phyloP scores from a whole-genome alignment of 352 stramenopile species.

The Globisporangium canariense region DNA sequence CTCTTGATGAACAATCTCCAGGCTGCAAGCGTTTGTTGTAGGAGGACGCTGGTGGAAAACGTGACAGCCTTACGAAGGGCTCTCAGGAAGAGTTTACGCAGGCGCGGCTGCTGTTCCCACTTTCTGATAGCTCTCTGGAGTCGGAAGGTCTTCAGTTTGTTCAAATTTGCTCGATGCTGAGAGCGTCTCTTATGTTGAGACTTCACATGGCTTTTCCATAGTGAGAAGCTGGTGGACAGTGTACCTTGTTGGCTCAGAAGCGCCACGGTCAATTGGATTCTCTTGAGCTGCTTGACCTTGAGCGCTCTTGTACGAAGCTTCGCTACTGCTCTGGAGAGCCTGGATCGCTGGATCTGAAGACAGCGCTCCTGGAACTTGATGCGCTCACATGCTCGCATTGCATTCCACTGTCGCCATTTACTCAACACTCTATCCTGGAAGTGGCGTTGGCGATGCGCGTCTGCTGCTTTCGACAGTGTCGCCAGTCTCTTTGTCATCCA shows the following conservation, averaged over 20 bases:
- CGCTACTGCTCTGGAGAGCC: neutral
- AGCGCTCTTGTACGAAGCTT: neutral
- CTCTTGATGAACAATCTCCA: slow-evolving; percentile 30
- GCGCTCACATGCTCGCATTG: neutral
- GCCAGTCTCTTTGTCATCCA: neutral
- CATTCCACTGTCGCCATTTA: slow-evolving; percentile 5
- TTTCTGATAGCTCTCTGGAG: slow-evolving; percentile 16
- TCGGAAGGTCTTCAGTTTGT: slow-evolving; percentile 16
- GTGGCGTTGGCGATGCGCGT: neutral
- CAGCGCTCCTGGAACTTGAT: neutral
- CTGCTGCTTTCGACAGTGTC: neutral
- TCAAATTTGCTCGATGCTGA: neutral
- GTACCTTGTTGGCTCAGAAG: neutral
- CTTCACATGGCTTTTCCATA: slow-evolving; percentile 10
- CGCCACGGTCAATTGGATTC: neutral
- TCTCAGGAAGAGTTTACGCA: slow-evolving; percentile 21
- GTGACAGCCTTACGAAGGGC: slow-evolving; percentile 18
- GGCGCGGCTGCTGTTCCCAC: slow-evolving; percentile 22
- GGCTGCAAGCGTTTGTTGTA: slow-evolving; percentile 20
- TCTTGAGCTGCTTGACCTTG: neutral
- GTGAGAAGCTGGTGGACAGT: neutral
- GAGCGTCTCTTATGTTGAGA: neutral
- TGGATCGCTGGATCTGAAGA: slow-evolving; percentile 4
- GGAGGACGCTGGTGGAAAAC: slow-evolving; percentile 12
- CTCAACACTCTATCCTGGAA: neutral